Conservation (phyloP, 2,329 filamentous ascomycete species). For the Fusarium tanahbumbuense region DNA sequence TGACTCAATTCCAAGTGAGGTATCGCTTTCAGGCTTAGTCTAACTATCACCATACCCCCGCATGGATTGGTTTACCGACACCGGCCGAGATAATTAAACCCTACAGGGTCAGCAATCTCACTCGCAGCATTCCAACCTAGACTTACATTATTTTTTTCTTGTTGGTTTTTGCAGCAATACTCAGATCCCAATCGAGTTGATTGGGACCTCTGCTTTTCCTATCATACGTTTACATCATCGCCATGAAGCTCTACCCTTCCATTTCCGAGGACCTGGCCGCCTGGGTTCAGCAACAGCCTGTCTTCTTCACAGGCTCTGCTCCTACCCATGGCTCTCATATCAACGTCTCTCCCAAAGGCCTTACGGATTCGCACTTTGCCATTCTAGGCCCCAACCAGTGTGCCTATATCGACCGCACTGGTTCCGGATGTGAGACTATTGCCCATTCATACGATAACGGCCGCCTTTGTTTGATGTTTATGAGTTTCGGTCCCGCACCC, state of each 20-base stretch:
- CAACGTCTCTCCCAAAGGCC: constrained; percentile 82
- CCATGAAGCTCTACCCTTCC: constrained; percentile 70
- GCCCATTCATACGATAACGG: constrained; percentile 82
- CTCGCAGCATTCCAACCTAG: constrained; percentile 31
- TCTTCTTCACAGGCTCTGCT: constrained; percentile 82
- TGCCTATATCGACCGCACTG: constrained; percentile 79
- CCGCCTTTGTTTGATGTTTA: constrained; percentile 80
- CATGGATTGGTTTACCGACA: constrained; percentile 25
- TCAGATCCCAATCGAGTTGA: constrained; percentile 24
- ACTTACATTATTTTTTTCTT: constrained; percentile 13
- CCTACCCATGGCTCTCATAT: constrained; percentile 75
- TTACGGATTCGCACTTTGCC: constrained; percentile 70
- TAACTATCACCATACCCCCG: constrained; percentile 36
- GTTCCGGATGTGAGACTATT: constrained; percentile 81
- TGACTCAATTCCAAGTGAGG: constrained; percentile 36
- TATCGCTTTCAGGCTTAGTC: constrained; percentile 28
- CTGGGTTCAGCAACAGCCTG: constrained; percentile 74
- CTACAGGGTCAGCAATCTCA: constrained; percentile 22
- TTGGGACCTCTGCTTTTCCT: constrained; percentile 35
- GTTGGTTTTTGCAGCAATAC: constrained; percentile 28
- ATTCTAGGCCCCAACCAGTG: constrained; percentile 68
- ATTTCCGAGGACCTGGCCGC: constrained; percentile 66
- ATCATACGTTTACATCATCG: constrained; percentile 38
- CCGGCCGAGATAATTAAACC: constrained; percentile 27
- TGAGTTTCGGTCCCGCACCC: constrained; percentile 69